Conservation (phyloP, 2,329 filamentous ascomycete genomes). For the Fusarium goolgardi region DNA sequence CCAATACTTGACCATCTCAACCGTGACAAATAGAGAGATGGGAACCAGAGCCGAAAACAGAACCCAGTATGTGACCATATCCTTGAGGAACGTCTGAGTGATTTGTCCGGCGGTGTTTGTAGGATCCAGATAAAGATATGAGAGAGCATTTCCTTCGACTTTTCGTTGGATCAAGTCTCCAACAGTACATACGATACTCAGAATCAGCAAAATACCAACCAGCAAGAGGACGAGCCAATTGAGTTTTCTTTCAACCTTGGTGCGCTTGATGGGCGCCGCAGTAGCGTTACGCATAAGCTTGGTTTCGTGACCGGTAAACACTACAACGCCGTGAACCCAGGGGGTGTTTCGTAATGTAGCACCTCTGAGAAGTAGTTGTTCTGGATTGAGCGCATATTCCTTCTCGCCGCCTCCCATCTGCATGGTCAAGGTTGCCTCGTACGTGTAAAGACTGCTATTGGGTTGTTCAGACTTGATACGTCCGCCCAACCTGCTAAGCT, state of each 20-base stretch:
- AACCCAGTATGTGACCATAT: slow-evolving; percentile 99
- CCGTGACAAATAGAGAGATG: slow-evolving; percentile 96
- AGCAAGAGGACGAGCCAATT: slow-evolving; percentile 94
- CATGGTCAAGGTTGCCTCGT: slow-evolving; percentile 95
- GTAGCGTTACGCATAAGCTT: slow-evolving; percentile 99
- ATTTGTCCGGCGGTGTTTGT: slow-evolving; percentile 66
- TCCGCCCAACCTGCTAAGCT: slow-evolving; percentile 86
- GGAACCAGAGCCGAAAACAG: slow-evolving; percentile 96
- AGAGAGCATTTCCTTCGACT: slow-evolving; percentile 69
- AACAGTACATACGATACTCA: slow-evolving; percentile 90
- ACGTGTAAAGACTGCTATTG: slow-evolving; percentile 98
- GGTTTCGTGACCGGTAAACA: slow-evolving; percentile 94
- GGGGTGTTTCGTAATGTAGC: slow-evolving; percentile 95
- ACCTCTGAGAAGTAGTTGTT: slow-evolving; percentile 91
- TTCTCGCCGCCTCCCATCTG: slow-evolving; percentile 91
- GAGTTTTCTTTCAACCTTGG: slow-evolving; percentile 92
- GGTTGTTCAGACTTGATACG: slow-evolving; percentile 94
- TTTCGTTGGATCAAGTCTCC: slow-evolving; percentile 86
- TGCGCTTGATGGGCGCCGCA: slow-evolving; percentile 96
- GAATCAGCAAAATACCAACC: slow-evolving; percentile 81
- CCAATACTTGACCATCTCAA: slow-evolving; percentile 98
- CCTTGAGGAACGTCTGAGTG: slow-evolving; percentile 87
- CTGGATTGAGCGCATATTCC: slow-evolving; percentile 87
- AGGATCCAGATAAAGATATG: slow-evolving; percentile 76
- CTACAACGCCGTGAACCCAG: slow-evolving; percentile 95